Evolutionary conservation across 257 asterid genomes (phyloP).

Genomic region (Petunia axillaris): DNA sequence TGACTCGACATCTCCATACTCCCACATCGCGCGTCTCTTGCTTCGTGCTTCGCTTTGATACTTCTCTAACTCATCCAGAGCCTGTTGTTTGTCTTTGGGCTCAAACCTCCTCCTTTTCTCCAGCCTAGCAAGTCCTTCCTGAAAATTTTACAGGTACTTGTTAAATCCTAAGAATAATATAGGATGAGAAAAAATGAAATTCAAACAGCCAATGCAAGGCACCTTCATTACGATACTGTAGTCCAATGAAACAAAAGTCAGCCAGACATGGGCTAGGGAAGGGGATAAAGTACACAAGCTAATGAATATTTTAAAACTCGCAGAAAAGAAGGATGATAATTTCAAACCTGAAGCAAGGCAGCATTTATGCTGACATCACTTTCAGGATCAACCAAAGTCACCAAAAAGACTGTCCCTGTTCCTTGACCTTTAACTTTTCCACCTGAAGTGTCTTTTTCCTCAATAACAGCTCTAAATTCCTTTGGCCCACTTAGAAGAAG

Average conservation of each 20-base stretch:
- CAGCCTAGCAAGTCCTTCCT: constrained; percentile 95
- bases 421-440: constrained; percentile 99
- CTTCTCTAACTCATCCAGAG: constrained; percentile 78
- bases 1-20: constrained; percentile 89
- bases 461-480: constrained; percentile 77
- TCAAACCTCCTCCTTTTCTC: constrained; percentile 73
- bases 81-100: constrained; percentile 46
- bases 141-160: constrained; percentile 29
- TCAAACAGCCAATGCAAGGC: no score
- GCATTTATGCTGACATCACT: constrained; percentile 77
- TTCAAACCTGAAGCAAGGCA: constrained; percentile 69
- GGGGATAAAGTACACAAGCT: no score
- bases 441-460: constrained; percentile 86
- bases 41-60: constrained; percentile 75
- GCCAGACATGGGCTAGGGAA: no score
- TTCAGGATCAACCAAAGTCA: constrained; percentile 70
- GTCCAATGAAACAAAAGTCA: no score
- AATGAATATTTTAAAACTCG: neutral
- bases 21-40: constrained; percentile 90
- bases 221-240: no score
- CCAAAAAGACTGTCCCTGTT: constrained; percentile 75
- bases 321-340: neutral
- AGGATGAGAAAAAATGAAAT: no score
- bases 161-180: neutral
- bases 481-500: constrained; percentile 60